These are phyloP conservation scores for Mucor piriformis DNA, from an alignment of 371 early-diverging fungal genomes.

Conservation along the genomic window DNA sequence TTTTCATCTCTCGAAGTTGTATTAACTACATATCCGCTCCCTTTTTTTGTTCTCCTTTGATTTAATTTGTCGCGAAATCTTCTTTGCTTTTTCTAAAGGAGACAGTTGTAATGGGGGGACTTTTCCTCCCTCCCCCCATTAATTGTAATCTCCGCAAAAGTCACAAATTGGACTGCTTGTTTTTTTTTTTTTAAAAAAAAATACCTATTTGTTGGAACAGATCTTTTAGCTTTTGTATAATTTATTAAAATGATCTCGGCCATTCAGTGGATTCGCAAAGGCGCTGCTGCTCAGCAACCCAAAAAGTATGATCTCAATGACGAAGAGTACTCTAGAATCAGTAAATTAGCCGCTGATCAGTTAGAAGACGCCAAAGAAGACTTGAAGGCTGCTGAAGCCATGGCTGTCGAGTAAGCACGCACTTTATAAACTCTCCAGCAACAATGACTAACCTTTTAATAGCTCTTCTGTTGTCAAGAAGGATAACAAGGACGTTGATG, in stretches of 20 bases:
- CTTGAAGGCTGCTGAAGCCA: conserved; percentile 58
- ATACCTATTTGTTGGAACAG: too few species aligned
- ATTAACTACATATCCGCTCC: too few species aligned
- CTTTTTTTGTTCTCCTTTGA: neutral
- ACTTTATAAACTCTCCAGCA: neutral
- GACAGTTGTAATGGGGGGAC: too few species aligned
- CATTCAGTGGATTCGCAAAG: conserved; percentile 87
- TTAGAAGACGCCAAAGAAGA: conserved; percentile 75
- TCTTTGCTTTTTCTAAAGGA: neutral
- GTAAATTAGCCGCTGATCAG: conserved; percentile 68
- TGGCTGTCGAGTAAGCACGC: conserved; percentile 37
- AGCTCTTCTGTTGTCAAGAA: conserved; percentile 1
- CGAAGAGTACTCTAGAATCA: conserved; percentile 83
- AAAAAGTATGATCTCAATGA: conserved; percentile 81
- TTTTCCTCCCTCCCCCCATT: neutral
- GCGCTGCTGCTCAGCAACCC: conserved; percentile 81
- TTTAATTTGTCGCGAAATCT: neutral
- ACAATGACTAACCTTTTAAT: neutral
- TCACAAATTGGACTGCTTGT: neutral
- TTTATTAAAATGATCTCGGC: conserved; percentile 80
- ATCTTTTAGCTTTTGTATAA: too few species aligned
- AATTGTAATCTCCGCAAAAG: neutral
- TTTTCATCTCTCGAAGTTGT: too few species aligned
- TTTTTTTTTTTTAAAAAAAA: conserved; percentile 8
- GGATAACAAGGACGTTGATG: conserved; percentile 47